Conservation (phyloP, 306 rosid species). For the Acacia crassicarpa region DNA sequence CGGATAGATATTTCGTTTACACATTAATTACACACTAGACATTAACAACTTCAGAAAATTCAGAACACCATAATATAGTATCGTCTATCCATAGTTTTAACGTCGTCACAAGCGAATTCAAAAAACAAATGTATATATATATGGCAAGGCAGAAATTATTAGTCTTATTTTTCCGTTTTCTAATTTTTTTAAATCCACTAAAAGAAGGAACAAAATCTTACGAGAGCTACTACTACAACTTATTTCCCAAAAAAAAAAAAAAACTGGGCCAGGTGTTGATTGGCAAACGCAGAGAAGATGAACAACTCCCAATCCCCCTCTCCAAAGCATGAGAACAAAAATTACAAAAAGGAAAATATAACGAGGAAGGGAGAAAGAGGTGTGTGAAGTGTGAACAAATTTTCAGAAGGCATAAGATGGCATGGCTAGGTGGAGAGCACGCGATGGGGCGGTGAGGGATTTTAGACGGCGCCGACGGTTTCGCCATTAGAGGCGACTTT, state of each 20-base stretch:
- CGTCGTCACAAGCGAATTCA: neutral
- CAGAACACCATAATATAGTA: neutral
- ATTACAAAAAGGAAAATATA: slow-evolving; percentile 27
- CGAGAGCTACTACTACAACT: neutral
- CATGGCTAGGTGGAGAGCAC: neutral
- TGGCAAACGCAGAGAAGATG: slow-evolving; percentile 2
- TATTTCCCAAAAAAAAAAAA: neutral
- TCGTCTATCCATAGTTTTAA: neutral
- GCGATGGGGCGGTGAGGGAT: neutral
- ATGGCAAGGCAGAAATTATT: neutral
- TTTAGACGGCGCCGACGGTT: slow-evolving; percentile 56
- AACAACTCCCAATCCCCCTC: slow-evolving; percentile 2
- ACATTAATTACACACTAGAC: neutral
- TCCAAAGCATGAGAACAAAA: slow-evolving; percentile 1
- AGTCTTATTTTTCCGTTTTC: neutral
- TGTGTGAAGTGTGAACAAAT: slow-evolving; percentile 26
- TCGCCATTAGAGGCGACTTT: slow-evolving; percentile 53
- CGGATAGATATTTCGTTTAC: neutral
- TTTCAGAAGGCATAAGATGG: neutral
- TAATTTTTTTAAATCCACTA: neutral
- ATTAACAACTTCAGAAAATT: neutral
- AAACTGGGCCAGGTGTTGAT: neutral
- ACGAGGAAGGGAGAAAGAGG: neutral
- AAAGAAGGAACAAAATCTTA: slow-evolving; percentile 1
- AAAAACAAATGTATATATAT: neutral